These are phyloP conservation scores for Brassica hybrid DNA, from an alignment of 441 rosid species.

Conservation along the genomic window DNA sequence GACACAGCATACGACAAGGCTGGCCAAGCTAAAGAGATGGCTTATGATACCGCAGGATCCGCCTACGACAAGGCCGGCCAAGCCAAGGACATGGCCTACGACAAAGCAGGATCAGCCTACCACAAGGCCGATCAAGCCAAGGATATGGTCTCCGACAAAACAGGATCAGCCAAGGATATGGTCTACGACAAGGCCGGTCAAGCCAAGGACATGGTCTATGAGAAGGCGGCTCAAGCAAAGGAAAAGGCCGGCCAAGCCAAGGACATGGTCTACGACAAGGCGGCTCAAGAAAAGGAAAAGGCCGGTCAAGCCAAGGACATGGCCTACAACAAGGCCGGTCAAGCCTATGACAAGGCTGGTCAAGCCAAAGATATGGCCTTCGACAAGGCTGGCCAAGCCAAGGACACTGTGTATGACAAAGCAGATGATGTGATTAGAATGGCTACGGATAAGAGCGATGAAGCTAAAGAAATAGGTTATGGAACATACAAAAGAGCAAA, in stretches of 20 bases:
- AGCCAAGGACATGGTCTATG: conserved; percentile 28
- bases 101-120: conserved; percentile 24
- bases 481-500: conserved; percentile 37
- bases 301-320: conserved; percentile 11
- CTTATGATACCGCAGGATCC: conserved; percentile 25
- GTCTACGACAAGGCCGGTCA: conserved; percentile 36
- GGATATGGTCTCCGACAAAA: conserved; percentile 27
- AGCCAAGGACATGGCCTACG: conserved; percentile 30
- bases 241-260: conserved; percentile 26
- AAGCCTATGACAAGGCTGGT: conserved; percentile 23
- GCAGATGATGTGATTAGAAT: conserved; percentile 25
- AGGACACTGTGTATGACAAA: conserved; percentile 31
- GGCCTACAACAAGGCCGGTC: conserved; percentile 28
- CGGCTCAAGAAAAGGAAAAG: conserved; percentile 33
- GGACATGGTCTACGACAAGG: conserved; percentile 26
- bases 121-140: conserved; percentile 29
- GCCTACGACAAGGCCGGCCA: conserved; percentile 32
- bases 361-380: conserved; percentile 29
- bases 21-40: conserved; percentile 33
- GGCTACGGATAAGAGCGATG: conserved; percentile 34
- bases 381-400: conserved; percentile 37
- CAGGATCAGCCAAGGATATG: conserved; percentile 18
- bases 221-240: too few relatives aligned
- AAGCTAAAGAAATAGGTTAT: conserved; percentile 25
- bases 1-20: conserved; percentile 24